phyloP scores from a whole-genome alignment of 164 flowering plant genomes.

The Stephania japonica region DNA sequence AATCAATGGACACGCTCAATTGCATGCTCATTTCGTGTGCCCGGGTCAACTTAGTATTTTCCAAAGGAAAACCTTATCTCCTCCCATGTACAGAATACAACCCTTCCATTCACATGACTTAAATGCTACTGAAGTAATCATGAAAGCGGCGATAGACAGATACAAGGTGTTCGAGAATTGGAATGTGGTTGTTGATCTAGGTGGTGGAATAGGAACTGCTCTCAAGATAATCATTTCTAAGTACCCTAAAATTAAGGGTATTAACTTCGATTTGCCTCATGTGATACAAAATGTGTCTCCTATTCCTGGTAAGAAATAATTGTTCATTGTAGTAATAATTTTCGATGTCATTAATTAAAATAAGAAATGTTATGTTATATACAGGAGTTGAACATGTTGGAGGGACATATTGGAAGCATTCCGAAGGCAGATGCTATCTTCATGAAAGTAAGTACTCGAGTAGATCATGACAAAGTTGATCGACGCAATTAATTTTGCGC shows the following conservation, averaged over 20 bases:
- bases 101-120: background rate
- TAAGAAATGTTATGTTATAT: background rate
- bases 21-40: too few species aligned
- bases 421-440: background rate
- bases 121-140: background rate
- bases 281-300: background rate
- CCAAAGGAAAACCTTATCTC: too few species aligned
- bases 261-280: background rate
- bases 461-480: too few species aligned
- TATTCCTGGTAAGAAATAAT: background rate
- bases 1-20: too few species aligned
- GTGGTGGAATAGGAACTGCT: background rate
- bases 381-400: background rate
- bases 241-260: background rate
- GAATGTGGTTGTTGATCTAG: background rate
- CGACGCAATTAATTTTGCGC: too few species aligned
- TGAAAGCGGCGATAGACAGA: too few species aligned
- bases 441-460: too few species aligned
- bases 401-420: background rate
- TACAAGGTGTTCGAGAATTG: too few species aligned
- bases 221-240: background rate
- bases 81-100: background rate
- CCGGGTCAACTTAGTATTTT: too few species aligned
- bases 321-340: too few species aligned
- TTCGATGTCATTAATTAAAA: background rate